A percentile compares a stretch with the other conserved stretches of the same genome.
phyloP scores from a whole-genome alignment of 1,284 basidiomycete species.

The Tylopilus orsonianus region DNA sequence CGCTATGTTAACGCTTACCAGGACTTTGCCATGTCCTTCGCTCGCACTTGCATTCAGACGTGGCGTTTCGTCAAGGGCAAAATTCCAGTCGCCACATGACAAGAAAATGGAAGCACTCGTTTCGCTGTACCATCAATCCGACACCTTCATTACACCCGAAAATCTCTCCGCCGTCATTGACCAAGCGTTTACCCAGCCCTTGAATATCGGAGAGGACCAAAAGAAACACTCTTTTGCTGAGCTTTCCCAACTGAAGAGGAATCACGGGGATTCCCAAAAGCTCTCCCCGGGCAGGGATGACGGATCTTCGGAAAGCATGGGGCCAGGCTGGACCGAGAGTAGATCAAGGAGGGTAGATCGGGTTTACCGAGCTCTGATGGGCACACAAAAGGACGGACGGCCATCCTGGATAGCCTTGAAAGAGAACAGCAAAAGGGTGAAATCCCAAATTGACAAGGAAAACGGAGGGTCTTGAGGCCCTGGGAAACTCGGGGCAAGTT shows the following conservation, averaged over 20 bases:
- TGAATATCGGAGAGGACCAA: constrained; percentile 15
- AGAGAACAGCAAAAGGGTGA: constrained; percentile 43
- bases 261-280: constrained; percentile 38
- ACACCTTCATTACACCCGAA: constrained; percentile 65
- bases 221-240: constrained; percentile 23
- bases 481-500: constrained; percentile 41
- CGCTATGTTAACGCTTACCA: constrained; percentile 17
- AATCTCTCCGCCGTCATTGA: constrained; percentile 65
- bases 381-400: constrained; percentile 42
- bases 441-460: constrained; percentile 32
- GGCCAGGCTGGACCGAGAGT: constrained; percentile 38
- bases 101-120: constrained; percentile 70
- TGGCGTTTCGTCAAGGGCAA: constrained; percentile 23
- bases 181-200: constrained; percentile 47
- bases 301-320: constrained; percentile 22
- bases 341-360: constrained; percentile 41
- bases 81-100: constrained; percentile 24
- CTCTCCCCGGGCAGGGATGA: constrained; percentile 37
- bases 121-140: constrained; percentile 69
- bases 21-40: constrained; percentile 3
- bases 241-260: constrained; percentile 23
- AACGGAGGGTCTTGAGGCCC: constrained; percentile 36
- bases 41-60: constrained; percentile 16
- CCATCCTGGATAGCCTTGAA: constrained; percentile 58
- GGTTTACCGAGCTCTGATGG: constrained; percentile 61